A percentile compares a stretch with the other conserved stretches of the same genome.
phyloP scores from a whole-genome alignment of 2,329 filamentous ascomycete genomes.

The Biscogniauxia sp. region DNA sequence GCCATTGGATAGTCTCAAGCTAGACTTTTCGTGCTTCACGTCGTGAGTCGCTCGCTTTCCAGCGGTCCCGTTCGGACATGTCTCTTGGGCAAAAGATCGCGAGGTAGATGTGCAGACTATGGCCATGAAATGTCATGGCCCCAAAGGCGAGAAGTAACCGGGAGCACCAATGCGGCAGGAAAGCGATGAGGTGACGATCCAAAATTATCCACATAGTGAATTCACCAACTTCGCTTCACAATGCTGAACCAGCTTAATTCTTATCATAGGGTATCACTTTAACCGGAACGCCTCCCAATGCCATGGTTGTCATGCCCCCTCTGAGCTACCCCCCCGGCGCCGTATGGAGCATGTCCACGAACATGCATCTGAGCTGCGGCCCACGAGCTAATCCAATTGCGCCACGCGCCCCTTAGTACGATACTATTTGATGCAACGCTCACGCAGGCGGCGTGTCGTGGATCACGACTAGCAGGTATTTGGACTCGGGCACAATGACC shows the following conservation, averaged over 20 bases:
- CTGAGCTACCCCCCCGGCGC: too few species aligned
- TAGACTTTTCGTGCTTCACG: not conserved
- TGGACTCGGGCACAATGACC: conserved; percentile 77
- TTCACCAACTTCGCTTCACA: not conserved
- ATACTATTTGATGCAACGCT: conserved; percentile 11
- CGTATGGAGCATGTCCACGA: not conserved
- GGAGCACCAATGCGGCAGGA: not conserved
- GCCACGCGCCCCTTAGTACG: not conserved
- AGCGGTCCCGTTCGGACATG: too few species aligned
- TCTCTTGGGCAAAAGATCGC: too few species aligned
- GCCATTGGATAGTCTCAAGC: not conserved
- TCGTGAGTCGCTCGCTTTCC: not conserved
- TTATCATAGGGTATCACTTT: not conserved
- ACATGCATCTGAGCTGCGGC: not conserved
- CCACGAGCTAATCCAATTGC: conserved; percentile 3
- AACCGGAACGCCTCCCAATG: not conserved
- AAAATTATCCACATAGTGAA: not conserved
- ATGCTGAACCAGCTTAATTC: not conserved
- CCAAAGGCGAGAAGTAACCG: not conserved
- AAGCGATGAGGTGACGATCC: not conserved
- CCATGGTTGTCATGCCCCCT: not conserved
- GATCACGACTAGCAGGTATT: conserved; percentile 75
- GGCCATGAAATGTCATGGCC: too few species aligned
- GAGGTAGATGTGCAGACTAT: not conserved
- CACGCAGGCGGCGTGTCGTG: conserved; percentile 76